A percentile compares a stretch with the other conserved stretches of the same genome.
Conservation (phyloP, 1,284 basidiomycete genomes). For the Irpex lacteus region DNA sequence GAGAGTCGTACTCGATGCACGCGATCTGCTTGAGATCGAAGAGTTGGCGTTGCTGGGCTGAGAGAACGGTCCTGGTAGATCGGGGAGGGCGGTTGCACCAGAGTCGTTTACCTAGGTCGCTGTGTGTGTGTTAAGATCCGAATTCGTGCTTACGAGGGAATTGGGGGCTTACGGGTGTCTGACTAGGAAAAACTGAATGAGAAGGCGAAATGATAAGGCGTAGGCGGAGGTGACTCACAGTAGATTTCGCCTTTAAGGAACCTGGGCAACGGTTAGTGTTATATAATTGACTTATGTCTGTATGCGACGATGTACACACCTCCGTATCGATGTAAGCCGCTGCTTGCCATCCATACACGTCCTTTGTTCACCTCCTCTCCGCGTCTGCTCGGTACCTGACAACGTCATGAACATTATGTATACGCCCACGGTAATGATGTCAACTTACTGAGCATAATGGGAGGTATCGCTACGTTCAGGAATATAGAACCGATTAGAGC, state of each 20-base stretch:
- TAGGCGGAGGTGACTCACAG: conserved; percentile 18
- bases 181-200: not conserved
- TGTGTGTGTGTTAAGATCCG: not conserved
- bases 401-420: not conserved
- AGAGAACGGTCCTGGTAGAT: conserved; percentile 36
- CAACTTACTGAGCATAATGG: conserved; percentile 64
- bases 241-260: conserved; percentile 21
- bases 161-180: conserved; percentile 6
- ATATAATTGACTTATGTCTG: not conserved
- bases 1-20: conserved; percentile 67
- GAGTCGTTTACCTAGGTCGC: conserved; percentile 34
- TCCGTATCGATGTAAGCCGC: conserved; percentile 67
- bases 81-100: conserved; percentile 44
- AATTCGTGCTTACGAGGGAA: not conserved
- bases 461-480: conserved; percentile 45
- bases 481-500: conserved; percentile 41
- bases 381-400: conserved; percentile 42
- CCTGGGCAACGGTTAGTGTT: not conserved
- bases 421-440: not conserved
- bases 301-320: conserved; percentile 32
- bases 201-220: not conserved
- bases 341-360: conserved; percentile 81
- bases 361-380: conserved; percentile 55
- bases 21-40: conserved; percentile 70
- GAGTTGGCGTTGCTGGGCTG: conserved; percentile 45